These are phyloP conservation scores for Podaxis pistillaris DNA, from an alignment of 768 basidiomycete species.

Conservation along the genomic window DNA sequence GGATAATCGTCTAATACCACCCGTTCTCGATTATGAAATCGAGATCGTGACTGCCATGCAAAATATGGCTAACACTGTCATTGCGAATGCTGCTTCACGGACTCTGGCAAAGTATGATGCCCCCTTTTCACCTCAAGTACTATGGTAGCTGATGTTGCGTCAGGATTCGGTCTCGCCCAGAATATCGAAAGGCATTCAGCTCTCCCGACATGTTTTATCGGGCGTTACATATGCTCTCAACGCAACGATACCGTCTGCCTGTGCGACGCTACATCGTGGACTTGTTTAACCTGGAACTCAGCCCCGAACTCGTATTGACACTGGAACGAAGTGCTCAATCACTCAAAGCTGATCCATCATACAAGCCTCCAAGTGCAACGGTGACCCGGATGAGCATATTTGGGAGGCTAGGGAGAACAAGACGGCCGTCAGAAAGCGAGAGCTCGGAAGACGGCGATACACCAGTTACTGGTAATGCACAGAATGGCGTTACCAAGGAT, in stretches of 20 bases:
- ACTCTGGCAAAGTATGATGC: slow-evolving; percentile 73
- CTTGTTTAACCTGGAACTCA: slow-evolving; percentile 82
- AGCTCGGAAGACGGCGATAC: slow-evolving; percentile 50
- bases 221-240: slow-evolving; percentile 83
- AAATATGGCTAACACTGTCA: slow-evolving; percentile 93
- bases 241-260: slow-evolving; percentile 86
- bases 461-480: slow-evolving; percentile 43
- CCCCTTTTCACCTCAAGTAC: neutral
- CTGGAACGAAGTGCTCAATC: slow-evolving; percentile 51
- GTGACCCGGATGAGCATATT: slow-evolving; percentile 62
- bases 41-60: slow-evolving; percentile 89
- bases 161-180: slow-evolving; percentile 77
- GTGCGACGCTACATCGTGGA: slow-evolving; percentile 93
- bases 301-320: slow-evolving; percentile 54
- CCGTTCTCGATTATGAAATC: slow-evolving; percentile 67
- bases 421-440: slow-evolving; percentile 59
- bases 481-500: slow-evolving; percentile 34
- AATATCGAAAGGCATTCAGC: slow-evolving; percentile 72
- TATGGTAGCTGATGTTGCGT: slow-evolving; percentile 4
- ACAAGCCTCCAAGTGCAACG: slow-evolving; percentile 39
- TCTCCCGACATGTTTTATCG: slow-evolving; percentile 82
- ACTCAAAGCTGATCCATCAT: slow-evolving; percentile 40
- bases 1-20: slow-evolving; percentile 56
- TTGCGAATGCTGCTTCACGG: slow-evolving; percentile 92
- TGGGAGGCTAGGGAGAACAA: slow-evolving; percentile 48